Evolutionary conservation across 805 yeast species (phyloP).

Genomic region (Wickerhamiella lipophila): DNA sequence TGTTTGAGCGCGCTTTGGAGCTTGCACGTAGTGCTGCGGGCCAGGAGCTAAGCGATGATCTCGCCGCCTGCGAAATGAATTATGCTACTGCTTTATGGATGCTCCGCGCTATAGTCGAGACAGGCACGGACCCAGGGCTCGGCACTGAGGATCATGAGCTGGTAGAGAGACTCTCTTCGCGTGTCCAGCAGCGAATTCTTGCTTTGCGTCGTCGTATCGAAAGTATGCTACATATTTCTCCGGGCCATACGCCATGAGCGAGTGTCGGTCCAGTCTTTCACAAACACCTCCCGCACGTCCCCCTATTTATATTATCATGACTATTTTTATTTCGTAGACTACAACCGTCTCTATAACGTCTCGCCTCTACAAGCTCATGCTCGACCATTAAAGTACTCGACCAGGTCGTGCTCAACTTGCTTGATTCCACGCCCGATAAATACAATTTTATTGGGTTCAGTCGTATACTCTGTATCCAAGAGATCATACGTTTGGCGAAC

Average conservation of each 20-base stretch:
- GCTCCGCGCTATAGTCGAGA: conserved; percentile 72
- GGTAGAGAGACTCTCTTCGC: conserved; percentile 67
- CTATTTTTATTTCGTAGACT: not conserved
- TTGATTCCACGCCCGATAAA: conserved; percentile 60
- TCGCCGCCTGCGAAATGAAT: conserved; percentile 69
- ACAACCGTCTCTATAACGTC: too few relatives aligned
- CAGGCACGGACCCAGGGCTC: conserved; percentile 31
- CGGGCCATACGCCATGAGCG: not conserved
- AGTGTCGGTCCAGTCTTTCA: too few relatives aligned
- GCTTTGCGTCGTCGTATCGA: conserved; percentile 37
- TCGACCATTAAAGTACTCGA: not conserved
- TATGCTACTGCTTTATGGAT: conserved; percentile 92
- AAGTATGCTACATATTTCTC: not conserved
- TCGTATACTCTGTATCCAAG: conserved; percentile 32
- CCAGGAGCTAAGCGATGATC: conserved; percentile 57
- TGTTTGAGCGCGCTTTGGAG: conserved; percentile 88
- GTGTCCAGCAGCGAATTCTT: conserved; percentile 70
- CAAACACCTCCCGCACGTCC: not conserved
- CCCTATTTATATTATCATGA: not conserved
- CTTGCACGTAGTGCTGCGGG: conserved; percentile 86
- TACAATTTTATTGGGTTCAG: conserved; percentile 45
- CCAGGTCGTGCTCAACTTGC: not conserved
- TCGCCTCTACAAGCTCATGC: too few relatives aligned
- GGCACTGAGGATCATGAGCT: conserved; percentile 63
- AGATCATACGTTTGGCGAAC: conserved; percentile 88